These are phyloP conservation scores for Neurospora sp. DNA, from an alignment of 2,329 filamentous ascomycete genomes.

Conservation along the genomic window DNA sequence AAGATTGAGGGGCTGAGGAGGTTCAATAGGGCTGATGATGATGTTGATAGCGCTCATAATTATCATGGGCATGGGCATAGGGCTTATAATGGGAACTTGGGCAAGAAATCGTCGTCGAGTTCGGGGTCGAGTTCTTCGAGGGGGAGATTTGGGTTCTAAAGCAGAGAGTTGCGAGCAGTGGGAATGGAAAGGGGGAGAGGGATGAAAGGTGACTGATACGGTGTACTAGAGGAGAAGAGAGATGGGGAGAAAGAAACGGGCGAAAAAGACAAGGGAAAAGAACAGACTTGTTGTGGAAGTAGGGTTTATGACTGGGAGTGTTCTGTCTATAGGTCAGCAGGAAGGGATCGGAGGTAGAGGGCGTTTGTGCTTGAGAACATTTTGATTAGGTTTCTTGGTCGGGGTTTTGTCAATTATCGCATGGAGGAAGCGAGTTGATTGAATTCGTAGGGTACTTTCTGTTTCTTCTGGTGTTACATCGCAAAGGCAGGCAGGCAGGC, in stretches of 20 bases:
- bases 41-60: background rate
- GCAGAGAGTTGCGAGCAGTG: background rate
- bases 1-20: slow-evolving; percentile 91
- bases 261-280: background rate
- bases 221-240: background rate
- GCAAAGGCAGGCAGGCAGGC: background rate
- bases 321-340: background rate
- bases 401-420: background rate
- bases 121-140: background rate
- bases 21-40: slow-evolving; percentile 50
- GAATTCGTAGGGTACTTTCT: background rate
- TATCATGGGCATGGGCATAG: background rate
- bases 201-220: background rate
- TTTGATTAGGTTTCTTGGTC: background rate
- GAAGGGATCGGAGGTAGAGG: background rate
- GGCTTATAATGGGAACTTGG: background rate
- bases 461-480: background rate
- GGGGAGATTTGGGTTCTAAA: background rate
- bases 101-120: background rate
- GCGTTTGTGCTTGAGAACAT: background rate
- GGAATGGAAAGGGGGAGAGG: background rate
- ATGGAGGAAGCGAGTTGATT: background rate
- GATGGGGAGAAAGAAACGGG: background rate
- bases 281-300: background rate
- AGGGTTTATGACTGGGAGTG: background rate